These are phyloP conservation scores for Leishmania braziliensis DNA, from an alignment of 208 protist species.

Conservation along the genomic window DNA sequence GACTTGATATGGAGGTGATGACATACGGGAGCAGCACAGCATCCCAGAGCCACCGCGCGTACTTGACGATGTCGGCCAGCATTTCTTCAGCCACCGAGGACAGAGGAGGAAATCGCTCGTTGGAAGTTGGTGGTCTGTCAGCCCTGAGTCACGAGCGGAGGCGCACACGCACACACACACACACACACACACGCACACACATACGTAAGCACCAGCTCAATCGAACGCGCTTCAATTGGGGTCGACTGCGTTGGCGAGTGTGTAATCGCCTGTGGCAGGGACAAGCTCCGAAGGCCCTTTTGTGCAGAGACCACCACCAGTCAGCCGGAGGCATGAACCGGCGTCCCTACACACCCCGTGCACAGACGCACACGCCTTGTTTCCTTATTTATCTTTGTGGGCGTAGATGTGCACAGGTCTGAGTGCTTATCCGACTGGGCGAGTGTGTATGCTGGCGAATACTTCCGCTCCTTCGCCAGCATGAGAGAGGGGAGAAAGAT, in stretches of 20 bases:
- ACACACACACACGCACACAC: not conserved
- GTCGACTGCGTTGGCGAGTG: not conserved
- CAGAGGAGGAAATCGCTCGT: not conserved
- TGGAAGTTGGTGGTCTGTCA: not conserved
- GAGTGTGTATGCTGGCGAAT: not conserved
- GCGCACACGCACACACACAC: not conserved
- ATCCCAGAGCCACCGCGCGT: constrained; percentile 48
- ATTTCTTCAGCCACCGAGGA: constrained; percentile 5
- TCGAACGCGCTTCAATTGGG: not conserved
- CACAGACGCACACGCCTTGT: not conserved
- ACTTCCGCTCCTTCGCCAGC: not conserved
- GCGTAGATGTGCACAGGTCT: not conserved
- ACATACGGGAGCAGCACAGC: constrained; percentile 55
- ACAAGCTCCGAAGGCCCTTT: not conserved
- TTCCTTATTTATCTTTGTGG: not conserved
- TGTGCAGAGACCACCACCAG: not conserved
- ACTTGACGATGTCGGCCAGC: constrained; percentile 30
- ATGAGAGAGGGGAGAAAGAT: not conserved
- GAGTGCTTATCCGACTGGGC: not conserved
- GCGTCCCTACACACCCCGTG: too few relatives aligned
- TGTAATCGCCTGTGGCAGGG: not conserved
- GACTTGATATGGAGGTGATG: constrained; percentile 41
- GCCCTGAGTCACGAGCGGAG: not conserved
- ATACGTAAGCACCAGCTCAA: not conserved
- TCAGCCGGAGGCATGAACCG: not conserved